A percentile compares a stretch with the other conserved stretches of the same genome.
phyloP scores from a whole-genome alignment of 148 eudicot genomes.

The Persicaria maculosa region DNA sequence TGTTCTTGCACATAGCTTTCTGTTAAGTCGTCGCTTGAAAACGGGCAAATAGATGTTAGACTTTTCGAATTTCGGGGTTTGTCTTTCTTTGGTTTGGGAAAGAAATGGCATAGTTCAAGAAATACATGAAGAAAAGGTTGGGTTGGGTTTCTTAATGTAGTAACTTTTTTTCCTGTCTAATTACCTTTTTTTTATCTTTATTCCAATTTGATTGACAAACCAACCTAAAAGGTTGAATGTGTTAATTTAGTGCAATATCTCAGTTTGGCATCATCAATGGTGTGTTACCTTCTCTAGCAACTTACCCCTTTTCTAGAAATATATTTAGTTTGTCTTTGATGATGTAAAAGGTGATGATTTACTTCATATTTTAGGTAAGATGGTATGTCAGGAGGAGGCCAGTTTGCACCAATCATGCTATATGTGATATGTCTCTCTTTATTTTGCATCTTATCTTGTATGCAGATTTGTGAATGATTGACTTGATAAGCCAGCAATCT shows the following conservation, averaged over 20 bases:
- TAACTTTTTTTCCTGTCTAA: background rate
- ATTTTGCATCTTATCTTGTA: background rate
- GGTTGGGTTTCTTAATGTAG: background rate
- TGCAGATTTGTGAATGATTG: slow-evolving; percentile 5
- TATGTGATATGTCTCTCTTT: background rate
- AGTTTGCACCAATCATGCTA: background rate
- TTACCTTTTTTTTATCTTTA: background rate
- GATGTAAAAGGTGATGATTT: background rate
- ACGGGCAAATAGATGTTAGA: background rate
- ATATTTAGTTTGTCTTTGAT: background rate
- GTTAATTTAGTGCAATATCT: slow-evolving; percentile 11
- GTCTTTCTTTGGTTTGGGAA: slow-evolving; percentile 6
- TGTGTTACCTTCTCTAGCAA: slow-evolving; percentile 1
- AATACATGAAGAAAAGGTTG: slow-evolving; percentile 9
- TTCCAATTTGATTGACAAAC: background rate
- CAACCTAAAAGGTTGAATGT: slow-evolving; percentile 8
- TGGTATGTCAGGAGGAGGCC: slow-evolving; percentile 1
- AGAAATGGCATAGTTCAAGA: slow-evolving; percentile 4
- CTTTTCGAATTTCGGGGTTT: slow-evolving; percentile 6
- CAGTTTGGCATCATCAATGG: background rate
- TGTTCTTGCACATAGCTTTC: slow-evolving; percentile 14
- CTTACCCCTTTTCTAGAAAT: background rate
- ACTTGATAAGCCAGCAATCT: background rate
- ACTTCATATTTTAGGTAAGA: background rate
- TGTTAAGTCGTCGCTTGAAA: slow-evolving; percentile 6